Evolutionary conservation across 2,329 filamentous ascomycete species (phyloP), one percentile per base, ranked within the genome.

Genomic region (Fusarium drepaniforme): DNA sequence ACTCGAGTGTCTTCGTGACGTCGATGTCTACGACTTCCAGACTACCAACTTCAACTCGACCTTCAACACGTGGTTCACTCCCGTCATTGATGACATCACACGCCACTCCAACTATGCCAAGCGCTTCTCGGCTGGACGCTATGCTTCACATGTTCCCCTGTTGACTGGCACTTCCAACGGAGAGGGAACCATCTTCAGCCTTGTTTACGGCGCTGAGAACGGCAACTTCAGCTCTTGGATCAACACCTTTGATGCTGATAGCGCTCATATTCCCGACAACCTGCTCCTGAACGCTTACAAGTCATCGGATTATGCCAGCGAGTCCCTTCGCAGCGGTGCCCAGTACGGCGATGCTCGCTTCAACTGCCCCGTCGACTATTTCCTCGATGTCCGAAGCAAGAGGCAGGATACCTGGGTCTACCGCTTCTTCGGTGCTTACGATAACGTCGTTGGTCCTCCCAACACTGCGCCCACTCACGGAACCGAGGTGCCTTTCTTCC

Each of bases 341-440:
- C 85, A 86, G 76, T 84, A 84, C 40, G 86, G 85, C 33, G 85
- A 87, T 21, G 85, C 84, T 5, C 84, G 85, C 13, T 87, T 87
- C 79, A 83, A 85, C 74, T 87, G 85, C 71, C 75, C 83, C 1
- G 79, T 83, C 4, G 83, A 84, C 73, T 84, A 82, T 42, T 76
- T 86, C 13, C 70, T 83, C 33, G 83, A 86, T 67, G 46, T 86
- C 25, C 84, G 85, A 53, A 83, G 81, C 66, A 42, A 71, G 12
- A 18, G 64, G 8, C 85, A 86, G 70, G 70, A 82, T 8, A 86
- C 84, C 0, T 86, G 85, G 85, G 79, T 79, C 4, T 86, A 86
- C 75, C 83, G 85, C 33, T 86, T 85, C 80, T 84, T 85, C 57
- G 84, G 82, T 35, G 77, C 80, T 13, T 86, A 86, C 59, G 78